phyloP scores from a whole-genome alignment of 768 basidiomycete species.

The Rhizopogon sp. region DNA sequence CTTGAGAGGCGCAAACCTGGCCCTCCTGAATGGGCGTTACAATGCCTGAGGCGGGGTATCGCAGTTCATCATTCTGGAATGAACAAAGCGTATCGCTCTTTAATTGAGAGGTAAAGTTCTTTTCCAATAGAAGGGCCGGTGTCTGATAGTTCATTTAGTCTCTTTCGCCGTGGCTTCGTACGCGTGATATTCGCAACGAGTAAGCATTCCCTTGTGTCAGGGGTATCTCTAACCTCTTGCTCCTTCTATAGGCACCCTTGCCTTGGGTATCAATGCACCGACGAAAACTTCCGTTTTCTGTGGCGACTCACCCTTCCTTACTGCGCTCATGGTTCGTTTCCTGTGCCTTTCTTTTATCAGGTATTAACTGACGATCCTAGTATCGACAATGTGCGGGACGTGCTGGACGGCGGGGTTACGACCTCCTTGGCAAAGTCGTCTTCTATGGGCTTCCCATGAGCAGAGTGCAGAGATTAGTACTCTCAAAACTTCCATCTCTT shows the following conservation, averaged over 20 bases:
- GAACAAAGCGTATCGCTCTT: conserved; percentile 52
- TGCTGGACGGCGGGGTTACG: conserved; percentile 68
- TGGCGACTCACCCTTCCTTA: conserved; percentile 56
- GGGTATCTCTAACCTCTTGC: conserved; percentile 1
- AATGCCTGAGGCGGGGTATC: conserved; percentile 52
- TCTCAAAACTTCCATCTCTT: conserved; percentile 60
- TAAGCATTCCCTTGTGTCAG: conserved; percentile 11
- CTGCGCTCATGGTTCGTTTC: conserved; percentile 49
- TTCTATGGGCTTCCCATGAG: conserved; percentile 67
- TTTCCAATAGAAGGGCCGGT: not conserved
- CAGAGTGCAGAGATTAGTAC: conserved; percentile 55
- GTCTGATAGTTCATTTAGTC: conserved; percentile 24
- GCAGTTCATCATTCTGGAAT: conserved; percentile 70
- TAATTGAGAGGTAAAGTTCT: conserved; percentile 47
- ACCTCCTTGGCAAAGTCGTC: conserved; percentile 64
- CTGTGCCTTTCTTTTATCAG: not conserved
- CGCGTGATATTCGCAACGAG: conserved; percentile 67
- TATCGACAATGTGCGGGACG: conserved; percentile 73
- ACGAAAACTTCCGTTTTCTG: conserved; percentile 62
- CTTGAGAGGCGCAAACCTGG: conserved; percentile 29
- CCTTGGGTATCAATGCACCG: conserved; percentile 73
- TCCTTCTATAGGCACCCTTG: conserved; percentile 47
- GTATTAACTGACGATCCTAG: conserved; percentile 24
- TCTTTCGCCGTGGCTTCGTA: conserved; percentile 59
- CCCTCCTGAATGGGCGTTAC: conserved; percentile 38